These are phyloP conservation scores for Pseudozyma flocculosa DNA, from an alignment of 1,284 basidiomycete genomes.

Conservation along the genomic window DNA sequence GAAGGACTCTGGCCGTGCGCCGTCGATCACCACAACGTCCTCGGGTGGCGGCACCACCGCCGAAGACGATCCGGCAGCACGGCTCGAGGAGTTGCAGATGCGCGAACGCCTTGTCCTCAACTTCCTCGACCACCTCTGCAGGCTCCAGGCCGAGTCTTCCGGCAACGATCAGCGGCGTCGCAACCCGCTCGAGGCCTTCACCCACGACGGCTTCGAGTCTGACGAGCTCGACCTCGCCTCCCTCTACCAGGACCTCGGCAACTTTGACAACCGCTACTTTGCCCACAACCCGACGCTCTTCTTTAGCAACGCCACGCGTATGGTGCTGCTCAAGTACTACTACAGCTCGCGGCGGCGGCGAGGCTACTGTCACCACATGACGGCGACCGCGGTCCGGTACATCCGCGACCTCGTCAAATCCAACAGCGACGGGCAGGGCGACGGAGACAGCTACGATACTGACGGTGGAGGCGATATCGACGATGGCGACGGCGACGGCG, in stretches of 20 bases:
- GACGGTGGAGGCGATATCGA: no score
- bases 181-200: no score
- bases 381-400: conserved; percentile 64
- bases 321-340: conserved; percentile 88
- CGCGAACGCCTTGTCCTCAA: conserved; percentile 63
- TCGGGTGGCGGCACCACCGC: conserved; percentile 5
- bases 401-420: conserved; percentile 46
- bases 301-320: conserved; percentile 74
- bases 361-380: conserved; percentile 84
- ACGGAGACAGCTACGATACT: conserved; percentile 10
- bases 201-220: not conserved
- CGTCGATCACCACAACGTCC: not conserved
- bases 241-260: conserved; percentile 71
- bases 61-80: conserved; percentile 11
- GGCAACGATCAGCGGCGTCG: no score
- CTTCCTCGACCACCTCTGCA: conserved; percentile 65
- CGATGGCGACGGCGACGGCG: no score
- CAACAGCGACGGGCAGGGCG: conserved; percentile 7
- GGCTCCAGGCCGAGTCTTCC: conserved; percentile 4
- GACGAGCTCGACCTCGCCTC: conserved; percentile 21
- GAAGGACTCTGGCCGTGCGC: conserved; percentile 1
- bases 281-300: conserved; percentile 83
- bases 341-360: conserved; percentile 73
- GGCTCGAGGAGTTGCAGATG: conserved; percentile 31
- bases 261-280: conserved; percentile 88